Percentiles rank a stretch among this genome's conserved stretches.
Conservation (phyloP, 1,139 yeast species). For the Blastobotrys indianensis region DNA sequence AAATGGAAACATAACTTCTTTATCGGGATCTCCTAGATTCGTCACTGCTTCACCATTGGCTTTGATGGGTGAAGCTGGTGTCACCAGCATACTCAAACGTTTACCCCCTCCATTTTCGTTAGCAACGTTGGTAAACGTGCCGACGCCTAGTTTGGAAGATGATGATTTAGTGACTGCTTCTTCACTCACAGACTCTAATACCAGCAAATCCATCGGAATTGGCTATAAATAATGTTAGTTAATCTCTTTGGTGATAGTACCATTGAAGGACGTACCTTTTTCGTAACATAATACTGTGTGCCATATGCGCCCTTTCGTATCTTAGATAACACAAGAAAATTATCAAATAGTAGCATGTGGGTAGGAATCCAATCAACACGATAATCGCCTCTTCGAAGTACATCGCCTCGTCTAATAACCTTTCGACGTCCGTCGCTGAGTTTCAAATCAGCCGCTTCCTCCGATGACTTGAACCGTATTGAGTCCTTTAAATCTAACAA, state of each 20-base stretch:
- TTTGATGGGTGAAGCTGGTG: slow-evolving; percentile 11
- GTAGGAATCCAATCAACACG: slow-evolving; percentile 41
- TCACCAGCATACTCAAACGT: slow-evolving; percentile 8
- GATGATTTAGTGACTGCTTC: slow-evolving; percentile 32
- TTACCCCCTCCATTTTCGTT: slow-evolving; percentile 11
- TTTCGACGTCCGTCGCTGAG: slow-evolving; percentile 52
- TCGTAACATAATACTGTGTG: slow-evolving; percentile 31
- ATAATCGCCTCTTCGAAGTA: slow-evolving; percentile 58
- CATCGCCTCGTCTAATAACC: slow-evolving; percentile 55
- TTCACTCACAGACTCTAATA: slow-evolving; percentile 32
- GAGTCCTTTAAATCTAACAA: slow-evolving; percentile 30
- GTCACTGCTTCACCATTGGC: slow-evolving; percentile 18
- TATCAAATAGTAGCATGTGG: slow-evolving; percentile 64
- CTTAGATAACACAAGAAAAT: slow-evolving; percentile 66
- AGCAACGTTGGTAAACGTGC: slow-evolving; percentile 25
- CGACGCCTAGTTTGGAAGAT: slow-evolving; percentile 28
- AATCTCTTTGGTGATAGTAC: slow-evolving; percentile 12
- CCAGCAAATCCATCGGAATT: slow-evolving; percentile 37
- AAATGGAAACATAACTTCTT: slow-evolving; percentile 40
- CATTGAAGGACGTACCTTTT: slow-evolving; percentile 19
- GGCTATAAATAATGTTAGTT: slow-evolving; percentile 26
- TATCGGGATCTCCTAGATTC: slow-evolving; percentile 21
- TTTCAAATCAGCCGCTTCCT: slow-evolving; percentile 40
- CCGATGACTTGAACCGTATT: slow-evolving; percentile 36
- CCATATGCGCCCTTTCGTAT: slow-evolving; percentile 32